phyloP scores from a whole-genome alignment of 169 alveolate genomes.

The Babesia divergens region DNA sequence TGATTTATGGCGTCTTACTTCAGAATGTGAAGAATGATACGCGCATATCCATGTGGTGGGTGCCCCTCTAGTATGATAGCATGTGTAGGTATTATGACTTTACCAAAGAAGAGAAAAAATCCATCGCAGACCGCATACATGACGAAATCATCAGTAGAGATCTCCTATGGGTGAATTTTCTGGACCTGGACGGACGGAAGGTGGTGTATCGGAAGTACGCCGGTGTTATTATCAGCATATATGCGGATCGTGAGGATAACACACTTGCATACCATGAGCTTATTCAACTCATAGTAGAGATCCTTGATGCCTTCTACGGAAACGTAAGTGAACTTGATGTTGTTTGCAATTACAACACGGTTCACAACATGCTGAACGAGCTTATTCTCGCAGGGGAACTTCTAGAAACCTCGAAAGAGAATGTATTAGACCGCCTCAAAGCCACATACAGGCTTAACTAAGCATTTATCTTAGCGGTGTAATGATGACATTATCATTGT shows the following conservation, averaged over 20 bases:
- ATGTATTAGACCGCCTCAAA: conserved; percentile 30
- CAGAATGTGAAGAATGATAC: conserved; percentile 59
- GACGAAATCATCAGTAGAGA: conserved; percentile 28
- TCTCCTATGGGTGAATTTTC: conserved; percentile 48
- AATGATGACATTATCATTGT: too few species aligned
- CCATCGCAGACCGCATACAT: conserved; percentile 46
- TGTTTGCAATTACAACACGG: conserved; percentile 95
- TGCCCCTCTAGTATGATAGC: background rate
- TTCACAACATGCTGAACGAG: conserved; percentile 96
- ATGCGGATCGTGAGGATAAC: conserved; percentile 87
- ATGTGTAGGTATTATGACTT: conserved; percentile 36
- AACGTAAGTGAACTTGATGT: conserved; percentile 92
- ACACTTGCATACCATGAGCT: conserved; percentile 95
- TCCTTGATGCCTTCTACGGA: conserved; percentile 95
- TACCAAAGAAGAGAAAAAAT: conserved; percentile 18
- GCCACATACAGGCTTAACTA: conserved; percentile 25
- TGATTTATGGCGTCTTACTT: conserved; percentile 62
- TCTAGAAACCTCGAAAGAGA: conserved; percentile 50
- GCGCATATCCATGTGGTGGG: conserved; percentile 57
- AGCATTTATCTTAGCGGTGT: background rate
- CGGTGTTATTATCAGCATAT: conserved; percentile 39
- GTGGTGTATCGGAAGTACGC: conserved; percentile 58
- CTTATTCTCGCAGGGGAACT: conserved; percentile 80
- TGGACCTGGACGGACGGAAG: conserved; percentile 58
- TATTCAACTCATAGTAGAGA: conserved; percentile 97